Evolutionary conservation across 176 grass and related monocot genomes (phyloP), one percentile per base, ranked within the genome.

Genomic region (Triticum dicoccoides): DNA sequence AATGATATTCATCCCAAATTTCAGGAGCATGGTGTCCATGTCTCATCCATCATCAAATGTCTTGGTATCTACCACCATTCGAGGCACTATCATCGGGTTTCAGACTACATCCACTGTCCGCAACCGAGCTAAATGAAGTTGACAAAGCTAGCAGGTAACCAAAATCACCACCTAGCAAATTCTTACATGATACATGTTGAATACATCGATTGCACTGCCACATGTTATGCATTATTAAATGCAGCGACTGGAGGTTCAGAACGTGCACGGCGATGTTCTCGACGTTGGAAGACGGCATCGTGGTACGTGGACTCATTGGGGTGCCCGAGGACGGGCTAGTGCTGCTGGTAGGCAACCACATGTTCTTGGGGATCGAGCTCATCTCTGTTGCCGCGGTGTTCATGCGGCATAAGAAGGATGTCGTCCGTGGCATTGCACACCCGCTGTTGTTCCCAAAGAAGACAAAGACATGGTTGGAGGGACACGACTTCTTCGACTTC

Each of bases 301-400:
- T 92, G 10, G 85, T 95, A 14, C 51, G 78, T 32, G 90, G 87
- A 18, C 88, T 95, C 9, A 83, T 74, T 8, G 90, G 90, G 7
- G 86, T 95, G 20, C 90, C 93, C 5, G 78, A 88, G 62, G 78
- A 88, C 4, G 93, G 90, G 5, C 90, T 90, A 0, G 90, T 95
- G 54, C 79, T 95, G 62, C 80, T 95, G 17, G 93, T 95, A n/a
- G 92, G 92, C 69, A 95, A 95, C 81, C 92, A 95, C 85, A 92
- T 95, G 90, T 77, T 92, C 12, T 71, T 95, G 59, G 92, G 92
- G 1, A 86, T 95, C 69, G 92, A 95, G 61, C 69, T 95, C 58
- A 80, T 95, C 80, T 91, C 90, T 29, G 90, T 95, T 3, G 79
- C 51, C 2, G 73, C 74, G 11, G 85, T 87, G 85, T 90, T 95